Evolutionary conservation across 2,329 filamentous ascomycete species (phyloP).

Genomic region (Fusarium nematophilum): DNA sequence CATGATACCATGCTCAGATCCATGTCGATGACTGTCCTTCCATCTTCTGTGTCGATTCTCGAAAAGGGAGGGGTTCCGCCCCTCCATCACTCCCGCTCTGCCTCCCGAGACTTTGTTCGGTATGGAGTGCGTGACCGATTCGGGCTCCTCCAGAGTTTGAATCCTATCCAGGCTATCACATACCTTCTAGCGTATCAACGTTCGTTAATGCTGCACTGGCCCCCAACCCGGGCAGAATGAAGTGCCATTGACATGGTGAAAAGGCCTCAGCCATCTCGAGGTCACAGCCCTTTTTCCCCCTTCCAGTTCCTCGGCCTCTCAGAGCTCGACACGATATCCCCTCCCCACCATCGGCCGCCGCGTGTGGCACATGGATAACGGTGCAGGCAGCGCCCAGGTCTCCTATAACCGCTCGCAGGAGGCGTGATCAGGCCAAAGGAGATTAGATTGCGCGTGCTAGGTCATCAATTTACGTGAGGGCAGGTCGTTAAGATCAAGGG

Average conservation of each 20-base stretch:
- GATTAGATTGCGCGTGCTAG: conserved; percentile 5
- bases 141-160: conserved; percentile 23
- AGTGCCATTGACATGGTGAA: not conserved
- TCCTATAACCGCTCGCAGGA: conserved; percentile 11
- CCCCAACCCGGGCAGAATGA: conserved; percentile 9
- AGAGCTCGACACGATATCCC: conserved; percentile 48
- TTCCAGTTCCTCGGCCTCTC: conserved; percentile 44
- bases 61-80: conserved; percentile 20
- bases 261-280: conserved; percentile 19
- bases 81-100: conserved; percentile 22
- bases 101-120: conserved; percentile 2
- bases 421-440: not conserved
- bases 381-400: conserved; percentile 2
- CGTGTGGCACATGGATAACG: conserved; percentile 41
- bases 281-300: conserved; percentile 33
- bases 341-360: conserved; percentile 27
- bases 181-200: conserved; percentile 1
- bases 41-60: conserved; percentile 16
- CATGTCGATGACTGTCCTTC: conserved; percentile 10
- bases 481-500: not conserved
- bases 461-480: conserved; percentile 18
- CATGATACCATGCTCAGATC: conserved; percentile 15
- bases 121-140: conserved; percentile 3
- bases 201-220: conserved; percentile 5
- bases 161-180: conserved; percentile 1